Percentiles rank a stretch among this genome's conserved stretches.
Conservation (phyloP, 352 stramenopile genomes). For the Lagenidium giganteum region DNA sequence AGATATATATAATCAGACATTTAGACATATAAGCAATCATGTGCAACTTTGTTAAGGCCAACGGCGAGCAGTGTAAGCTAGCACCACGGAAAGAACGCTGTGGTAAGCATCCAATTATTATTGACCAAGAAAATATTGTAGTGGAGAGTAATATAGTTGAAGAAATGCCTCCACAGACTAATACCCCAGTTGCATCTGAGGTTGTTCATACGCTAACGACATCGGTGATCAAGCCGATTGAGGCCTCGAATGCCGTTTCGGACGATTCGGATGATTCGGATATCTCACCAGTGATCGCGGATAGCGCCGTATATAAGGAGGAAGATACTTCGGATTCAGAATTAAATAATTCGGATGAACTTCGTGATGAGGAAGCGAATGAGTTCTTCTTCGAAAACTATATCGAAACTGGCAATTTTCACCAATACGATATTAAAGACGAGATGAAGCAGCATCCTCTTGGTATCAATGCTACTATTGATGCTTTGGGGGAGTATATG, state of each 20-base stretch:
- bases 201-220: conserved; percentile 8
- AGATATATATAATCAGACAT: too few relatives aligned
- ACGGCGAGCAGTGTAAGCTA: background rate
- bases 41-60: background rate
- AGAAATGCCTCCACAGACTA: conserved; percentile 7
- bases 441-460: conserved; percentile 3
- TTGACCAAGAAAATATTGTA: background rate
- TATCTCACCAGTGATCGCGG: conserved; percentile 10
- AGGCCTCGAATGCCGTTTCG: conserved; percentile 2
- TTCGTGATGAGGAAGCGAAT: too few relatives aligned
- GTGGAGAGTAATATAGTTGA: conserved; percentile 8
- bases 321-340: conserved; percentile 9
- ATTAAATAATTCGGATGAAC: conserved; percentile 10
- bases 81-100: background rate
- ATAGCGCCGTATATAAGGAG: conserved; percentile 8
- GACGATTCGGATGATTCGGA: conserved; percentile 5
- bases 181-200: background rate
- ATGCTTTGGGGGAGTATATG: conserved; percentile 1
- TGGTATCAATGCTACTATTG: background rate
- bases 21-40: too few relatives aligned
- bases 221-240: conserved; percentile 10
- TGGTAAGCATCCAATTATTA: background rate
- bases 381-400: too few relatives aligned
- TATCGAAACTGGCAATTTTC: too few relatives aligned
- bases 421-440: conserved; percentile 2